Evolutionary conservation across 805 yeast genomes (phyloP).

Genomic region (Kazachstania kunashirensis): DNA sequence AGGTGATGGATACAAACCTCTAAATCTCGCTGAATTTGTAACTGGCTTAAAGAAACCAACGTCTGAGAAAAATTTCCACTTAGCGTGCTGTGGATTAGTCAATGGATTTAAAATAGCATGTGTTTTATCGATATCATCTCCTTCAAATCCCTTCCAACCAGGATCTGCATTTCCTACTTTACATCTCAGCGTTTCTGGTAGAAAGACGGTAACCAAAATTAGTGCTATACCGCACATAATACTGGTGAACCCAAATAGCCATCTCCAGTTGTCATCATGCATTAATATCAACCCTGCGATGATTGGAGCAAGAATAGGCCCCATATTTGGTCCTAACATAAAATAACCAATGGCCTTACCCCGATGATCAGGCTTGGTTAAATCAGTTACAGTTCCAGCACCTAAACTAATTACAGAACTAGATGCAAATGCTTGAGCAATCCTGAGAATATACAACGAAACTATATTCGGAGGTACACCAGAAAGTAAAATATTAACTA

Average conservation of each 20-base stretch:
- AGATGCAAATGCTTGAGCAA: conserved; percentile 78
- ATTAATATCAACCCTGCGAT: conserved; percentile 68
- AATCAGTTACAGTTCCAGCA: conserved; percentile 80
- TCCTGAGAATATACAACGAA: conserved; percentile 53
- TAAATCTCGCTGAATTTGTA: conserved; percentile 13
- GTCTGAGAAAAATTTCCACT: conserved; percentile 13
- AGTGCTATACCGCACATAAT: conserved; percentile 52
- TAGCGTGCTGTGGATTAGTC: conserved; percentile 1
- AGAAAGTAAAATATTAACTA: conserved; percentile 58
- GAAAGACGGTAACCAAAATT: conserved; percentile 40
- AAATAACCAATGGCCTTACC: conserved; percentile 78
- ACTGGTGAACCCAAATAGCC: conserved; percentile 73
- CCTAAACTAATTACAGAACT: conserved; percentile 85
- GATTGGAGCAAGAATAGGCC: conserved; percentile 81
- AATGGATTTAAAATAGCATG: not conserved
- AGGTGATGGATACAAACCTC: conserved; percentile 34
- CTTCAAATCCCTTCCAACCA: conserved; percentile 13
- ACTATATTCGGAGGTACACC: conserved; percentile 53
- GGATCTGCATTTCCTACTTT: conserved; percentile 47
- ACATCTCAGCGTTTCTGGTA: conserved; percentile 74
- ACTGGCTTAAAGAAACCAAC: conserved; percentile 26
- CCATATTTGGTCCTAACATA: conserved; percentile 79
- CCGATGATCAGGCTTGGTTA: conserved; percentile 54
- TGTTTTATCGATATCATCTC: conserved; percentile 1
- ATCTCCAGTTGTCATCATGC: conserved; percentile 67